A percentile compares a stretch with the other conserved stretches of the same genome.
Conservation (phyloP, 2,329 filamentous ascomycete species). For the Aspergillus hortae region DNA sequence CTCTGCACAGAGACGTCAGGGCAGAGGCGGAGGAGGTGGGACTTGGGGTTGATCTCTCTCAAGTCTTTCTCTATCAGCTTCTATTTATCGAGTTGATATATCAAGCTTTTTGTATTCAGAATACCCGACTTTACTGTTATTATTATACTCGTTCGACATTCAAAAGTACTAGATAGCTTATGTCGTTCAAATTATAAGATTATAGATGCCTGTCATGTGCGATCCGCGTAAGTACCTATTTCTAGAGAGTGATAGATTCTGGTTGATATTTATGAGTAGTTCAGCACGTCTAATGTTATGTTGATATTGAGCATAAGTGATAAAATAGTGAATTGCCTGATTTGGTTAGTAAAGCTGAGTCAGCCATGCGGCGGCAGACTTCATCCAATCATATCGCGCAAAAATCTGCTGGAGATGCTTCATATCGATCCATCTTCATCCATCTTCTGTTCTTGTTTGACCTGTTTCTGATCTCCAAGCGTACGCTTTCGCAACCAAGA, state of each 20-base stretch:
- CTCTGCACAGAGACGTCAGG: constrained; percentile 79
- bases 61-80: neutral
- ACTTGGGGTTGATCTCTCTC: constrained; percentile 66
- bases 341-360: neutral
- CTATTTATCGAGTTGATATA: constrained; percentile 2
- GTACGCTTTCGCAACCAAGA: constrained; percentile 21
- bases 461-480: neutral
- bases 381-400: constrained; percentile 17
- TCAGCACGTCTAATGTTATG: neutral
- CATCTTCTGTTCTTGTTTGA: constrained; percentile 1
- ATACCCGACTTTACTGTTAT: neutral
- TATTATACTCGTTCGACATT: neutral
- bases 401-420: constrained; percentile 17
- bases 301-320: neutral
- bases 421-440: constrained; percentile 4
- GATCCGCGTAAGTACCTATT: no score
- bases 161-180: neutral
- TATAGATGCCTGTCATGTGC: no score
- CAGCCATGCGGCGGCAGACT: neutral
- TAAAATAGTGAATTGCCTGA: neutral
- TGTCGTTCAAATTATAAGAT: no score
- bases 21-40: constrained; percentile 80
- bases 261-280: neutral
- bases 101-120: neutral
- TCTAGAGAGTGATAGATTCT: no score